Evolutionary conservation across 1,139 yeast species (phyloP).

Genomic region (Kodamaea derodonti): DNA sequence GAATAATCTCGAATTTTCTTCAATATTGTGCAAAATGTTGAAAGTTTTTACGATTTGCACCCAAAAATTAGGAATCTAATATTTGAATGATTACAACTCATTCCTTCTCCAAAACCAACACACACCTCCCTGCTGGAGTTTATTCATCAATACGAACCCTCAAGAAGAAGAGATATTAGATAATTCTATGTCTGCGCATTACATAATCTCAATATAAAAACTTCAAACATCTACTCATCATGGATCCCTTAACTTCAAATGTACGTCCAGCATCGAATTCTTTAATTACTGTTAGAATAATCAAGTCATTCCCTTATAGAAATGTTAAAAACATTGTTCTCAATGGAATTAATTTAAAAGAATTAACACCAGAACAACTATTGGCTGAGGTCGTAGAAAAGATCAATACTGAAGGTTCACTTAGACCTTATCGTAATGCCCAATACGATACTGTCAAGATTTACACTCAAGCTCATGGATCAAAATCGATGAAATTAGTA

Average conservation of each 20-base stretch:
- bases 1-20: too few species aligned
- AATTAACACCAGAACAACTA: conserved; percentile 63
- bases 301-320: conserved; percentile 90
- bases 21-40: too few species aligned
- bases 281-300: conserved; percentile 75
- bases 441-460: conserved; percentile 74
- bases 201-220: not conserved
- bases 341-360: conserved; percentile 66
- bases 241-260: conserved; percentile 62
- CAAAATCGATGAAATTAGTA: conserved; percentile 89
- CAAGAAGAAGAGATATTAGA: too few species aligned
- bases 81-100: too few species aligned
- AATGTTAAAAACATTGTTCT: conserved; percentile 81
- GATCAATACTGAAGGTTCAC: conserved; percentile 63
- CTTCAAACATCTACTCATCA: not conserved
- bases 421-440: conserved; percentile 82
- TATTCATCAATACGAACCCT: too few species aligned
- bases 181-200: too few species aligned
- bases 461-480: conserved; percentile 91
- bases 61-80: too few species aligned
- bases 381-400: conserved; percentile 42
- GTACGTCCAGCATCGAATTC: conserved; percentile 69
- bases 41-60: too few species aligned
- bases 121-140: too few species aligned
- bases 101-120: too few species aligned